A percentile compares a stretch with the other conserved stretches of the same genome.
phyloP scores from a whole-genome alignment of 768 basidiomycete species.

The Agaricus subrufescens region DNA sequence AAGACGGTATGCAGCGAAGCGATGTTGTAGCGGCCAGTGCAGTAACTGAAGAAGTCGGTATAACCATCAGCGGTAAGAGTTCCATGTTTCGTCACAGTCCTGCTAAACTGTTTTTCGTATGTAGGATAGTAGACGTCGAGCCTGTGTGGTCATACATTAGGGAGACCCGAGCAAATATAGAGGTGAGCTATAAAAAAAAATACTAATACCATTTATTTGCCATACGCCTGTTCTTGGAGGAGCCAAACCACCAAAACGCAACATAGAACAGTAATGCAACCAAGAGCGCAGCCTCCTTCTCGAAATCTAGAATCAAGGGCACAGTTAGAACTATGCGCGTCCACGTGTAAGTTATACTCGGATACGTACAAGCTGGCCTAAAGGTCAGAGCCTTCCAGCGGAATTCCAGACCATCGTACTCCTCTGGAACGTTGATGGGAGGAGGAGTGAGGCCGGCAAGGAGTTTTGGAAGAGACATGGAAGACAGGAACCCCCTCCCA shows the following conservation, averaged over 20 bases:
- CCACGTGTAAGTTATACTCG: background rate
- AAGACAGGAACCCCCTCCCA: background rate
- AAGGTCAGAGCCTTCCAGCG: slow-evolving; percentile 75
- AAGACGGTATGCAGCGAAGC: slow-evolving; percentile 77
- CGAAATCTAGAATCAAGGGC: slow-evolving; percentile 42
- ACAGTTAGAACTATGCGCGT: background rate
- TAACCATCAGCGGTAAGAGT: slow-evolving; percentile 61
- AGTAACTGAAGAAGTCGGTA: slow-evolving; percentile 80
- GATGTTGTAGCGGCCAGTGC: slow-evolving; percentile 78
- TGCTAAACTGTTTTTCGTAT: slow-evolving; percentile 71
- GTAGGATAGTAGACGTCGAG: slow-evolving; percentile 52
- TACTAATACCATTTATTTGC: slow-evolving; percentile 58
- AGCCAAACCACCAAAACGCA: slow-evolving; percentile 55
- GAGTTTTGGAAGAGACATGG: slow-evolving; percentile 24
- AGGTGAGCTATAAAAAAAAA: slow-evolving; percentile 20
- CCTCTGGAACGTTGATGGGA: slow-evolving; percentile 42
- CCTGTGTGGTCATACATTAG: slow-evolving; percentile 34
- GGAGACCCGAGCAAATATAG: slow-evolving; percentile 10
- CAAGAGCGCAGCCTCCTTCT: slow-evolving; percentile 58
- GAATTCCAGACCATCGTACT: slow-evolving; percentile 75
- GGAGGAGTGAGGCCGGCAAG: slow-evolving; percentile 49
- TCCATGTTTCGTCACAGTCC: slow-evolving; percentile 46
- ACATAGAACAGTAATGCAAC: slow-evolving; percentile 52
- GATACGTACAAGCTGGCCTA: slow-evolving; percentile 65
- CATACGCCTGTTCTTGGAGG: slow-evolving; percentile 48